phyloP scores from a whole-genome alignment of 768 basidiomycete genomes.

The Cubamyces sp. region DNA sequence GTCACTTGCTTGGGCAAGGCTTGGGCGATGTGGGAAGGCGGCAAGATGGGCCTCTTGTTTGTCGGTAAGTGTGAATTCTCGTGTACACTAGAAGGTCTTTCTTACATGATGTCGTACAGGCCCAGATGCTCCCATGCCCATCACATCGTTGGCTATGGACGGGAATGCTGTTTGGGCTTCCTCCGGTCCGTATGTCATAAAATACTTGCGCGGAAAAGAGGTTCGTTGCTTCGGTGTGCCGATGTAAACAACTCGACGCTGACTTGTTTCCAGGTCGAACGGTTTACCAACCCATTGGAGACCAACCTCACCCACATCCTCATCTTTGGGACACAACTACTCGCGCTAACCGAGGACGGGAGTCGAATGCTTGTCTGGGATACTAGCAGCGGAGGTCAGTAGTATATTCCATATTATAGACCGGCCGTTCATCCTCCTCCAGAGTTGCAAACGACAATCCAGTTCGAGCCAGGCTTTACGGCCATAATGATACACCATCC shows the following conservation, averaged over 20 bases:
- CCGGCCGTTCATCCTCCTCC: slow-evolving; percentile 4
- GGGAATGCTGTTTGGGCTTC: slow-evolving; percentile 87
- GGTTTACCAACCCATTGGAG: slow-evolving; percentile 67
- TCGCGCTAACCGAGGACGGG: slow-evolving; percentile 82
- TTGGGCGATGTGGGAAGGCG: slow-evolving; percentile 97
- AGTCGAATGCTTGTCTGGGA: slow-evolving; percentile 80
- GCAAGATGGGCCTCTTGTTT: slow-evolving; percentile 89
- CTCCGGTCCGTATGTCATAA: slow-evolving; percentile 67
- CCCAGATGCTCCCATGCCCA: slow-evolving; percentile 75
- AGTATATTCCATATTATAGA: slow-evolving; percentile 7
- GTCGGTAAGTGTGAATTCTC: slow-evolving; percentile 68
- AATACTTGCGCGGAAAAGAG: slow-evolving; percentile 89
- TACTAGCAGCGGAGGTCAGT: slow-evolving; percentile 59
- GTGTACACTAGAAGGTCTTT: not conserved
- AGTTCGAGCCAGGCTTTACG: slow-evolving; percentile 83
- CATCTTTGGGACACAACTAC: slow-evolving; percentile 80
- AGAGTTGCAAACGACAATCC: slow-evolving; percentile 70
- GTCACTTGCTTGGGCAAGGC: slow-evolving; percentile 85
- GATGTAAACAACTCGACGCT: not conserved
- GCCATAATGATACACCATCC: slow-evolving; percentile 90
- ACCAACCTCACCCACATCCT: slow-evolving; percentile 64
- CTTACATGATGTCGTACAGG: slow-evolving; percentile 49
- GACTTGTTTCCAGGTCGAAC: slow-evolving; percentile 47
- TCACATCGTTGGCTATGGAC: slow-evolving; percentile 79
- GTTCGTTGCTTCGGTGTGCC: slow-evolving; percentile 40